These are phyloP conservation scores for Colletotrichum abscissum DNA, from an alignment of 2,329 filamentous ascomycete species.

Conservation along the genomic window DNA sequence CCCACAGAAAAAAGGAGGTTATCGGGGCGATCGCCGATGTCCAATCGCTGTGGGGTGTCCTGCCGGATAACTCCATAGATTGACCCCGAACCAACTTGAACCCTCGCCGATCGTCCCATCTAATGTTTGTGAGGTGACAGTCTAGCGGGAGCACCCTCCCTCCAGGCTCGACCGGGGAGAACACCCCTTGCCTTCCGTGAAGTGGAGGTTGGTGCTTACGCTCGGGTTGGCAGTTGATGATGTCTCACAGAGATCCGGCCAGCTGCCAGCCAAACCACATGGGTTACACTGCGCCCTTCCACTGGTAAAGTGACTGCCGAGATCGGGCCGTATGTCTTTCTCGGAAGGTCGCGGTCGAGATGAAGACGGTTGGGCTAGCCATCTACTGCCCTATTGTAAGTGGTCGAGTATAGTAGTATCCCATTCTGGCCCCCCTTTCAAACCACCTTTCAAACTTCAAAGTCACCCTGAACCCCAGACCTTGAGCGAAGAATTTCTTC, in stretches of 20 bases:
- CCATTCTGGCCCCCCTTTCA: background rate
- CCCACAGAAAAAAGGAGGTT: background rate
- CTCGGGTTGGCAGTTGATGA: background rate
- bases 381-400: background rate
- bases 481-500: background rate
- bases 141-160: background rate
- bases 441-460: background rate
- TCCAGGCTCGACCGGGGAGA: background rate
- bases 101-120: background rate
- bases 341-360: background rate
- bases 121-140: background rate
- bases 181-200: conserved; percentile 1
- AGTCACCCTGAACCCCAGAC: background rate
- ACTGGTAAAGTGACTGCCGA: background rate
- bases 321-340: background rate
- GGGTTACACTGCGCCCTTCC: background rate
- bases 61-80: background rate
- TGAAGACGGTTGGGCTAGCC: background rate
- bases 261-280: background rate
- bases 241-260: conserved; percentile 6
- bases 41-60: background rate
- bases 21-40: background rate
- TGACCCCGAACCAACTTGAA: background rate
- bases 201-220: background rate
- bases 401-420: background rate